phyloP scores from a whole-genome alignment of 176 grass and related monocot species.

The bread wheat (Triticum aestivum) region DNA sequence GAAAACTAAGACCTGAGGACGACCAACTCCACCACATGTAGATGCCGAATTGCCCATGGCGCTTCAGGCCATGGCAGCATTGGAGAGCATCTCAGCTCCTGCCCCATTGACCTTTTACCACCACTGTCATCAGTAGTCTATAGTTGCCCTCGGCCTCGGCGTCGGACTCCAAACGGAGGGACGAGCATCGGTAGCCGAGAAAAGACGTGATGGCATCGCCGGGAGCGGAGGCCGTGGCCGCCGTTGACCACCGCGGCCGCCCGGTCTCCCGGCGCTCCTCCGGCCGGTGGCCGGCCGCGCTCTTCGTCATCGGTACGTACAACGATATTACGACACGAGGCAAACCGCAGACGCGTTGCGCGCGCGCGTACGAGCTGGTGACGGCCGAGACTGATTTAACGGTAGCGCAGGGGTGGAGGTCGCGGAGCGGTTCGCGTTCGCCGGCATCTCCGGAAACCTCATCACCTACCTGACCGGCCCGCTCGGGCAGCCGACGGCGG shows the following conservation, averaged over 20 bases:
- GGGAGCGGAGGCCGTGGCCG: not conserved
- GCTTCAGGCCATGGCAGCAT: not conserved
- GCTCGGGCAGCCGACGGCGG: not conserved
- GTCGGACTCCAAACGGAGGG: not conserved
- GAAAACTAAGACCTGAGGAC: not conserved
- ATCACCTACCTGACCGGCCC: constrained; percentile 6
- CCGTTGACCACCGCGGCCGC: not conserved
- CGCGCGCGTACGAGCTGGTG: not conserved
- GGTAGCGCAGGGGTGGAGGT: not conserved
- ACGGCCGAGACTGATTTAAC: not conserved
- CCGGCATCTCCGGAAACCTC: constrained; percentile 18
- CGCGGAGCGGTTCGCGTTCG: not conserved
- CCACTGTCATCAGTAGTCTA: not conserved
- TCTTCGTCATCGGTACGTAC: constrained; percentile 2
- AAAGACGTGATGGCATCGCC: not conserved
- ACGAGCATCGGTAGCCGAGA: not conserved
- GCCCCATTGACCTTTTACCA: not conserved
- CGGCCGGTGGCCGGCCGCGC: not conserved
- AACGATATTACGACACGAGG: not conserved
- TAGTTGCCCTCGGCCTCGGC: not conserved
- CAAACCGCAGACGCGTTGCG: not conserved
- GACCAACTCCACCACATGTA: not conserved
- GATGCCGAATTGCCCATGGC: not conserved
- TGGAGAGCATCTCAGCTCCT: not conserved
- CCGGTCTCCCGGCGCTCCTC: not conserved